Conservation (phyloP, 2,329 filamentous ascomycete species). For the Hymenoscyphus occultus region DNA sequence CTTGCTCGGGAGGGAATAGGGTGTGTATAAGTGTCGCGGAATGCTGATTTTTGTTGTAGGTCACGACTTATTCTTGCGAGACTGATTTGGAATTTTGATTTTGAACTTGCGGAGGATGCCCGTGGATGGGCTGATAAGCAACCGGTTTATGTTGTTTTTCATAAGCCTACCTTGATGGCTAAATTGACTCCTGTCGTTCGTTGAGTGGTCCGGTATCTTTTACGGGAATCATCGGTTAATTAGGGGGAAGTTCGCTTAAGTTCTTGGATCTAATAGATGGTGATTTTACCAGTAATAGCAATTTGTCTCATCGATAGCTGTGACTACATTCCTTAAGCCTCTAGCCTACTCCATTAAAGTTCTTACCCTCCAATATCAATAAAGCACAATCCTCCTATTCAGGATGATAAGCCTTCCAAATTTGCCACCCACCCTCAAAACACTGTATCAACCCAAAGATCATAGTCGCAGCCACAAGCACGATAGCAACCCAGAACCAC, state of each 20-base stretch:
- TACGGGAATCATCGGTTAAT: background rate
- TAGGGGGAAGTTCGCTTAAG: background rate
- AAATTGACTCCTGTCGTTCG: slow-evolving; percentile 4
- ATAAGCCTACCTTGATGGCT: slow-evolving; percentile 7
- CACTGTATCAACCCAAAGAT: slow-evolving; percentile 41
- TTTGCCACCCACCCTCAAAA: slow-evolving; percentile 42
- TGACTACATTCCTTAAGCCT: too few species aligned
- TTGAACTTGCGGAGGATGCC: slow-evolving; percentile 8
- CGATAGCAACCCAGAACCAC: too few species aligned
- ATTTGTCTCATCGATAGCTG: background rate
- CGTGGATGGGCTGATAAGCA: slow-evolving; percentile 1
- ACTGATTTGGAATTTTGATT: slow-evolving; percentile 29
- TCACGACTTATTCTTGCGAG: slow-evolving; percentile 21
- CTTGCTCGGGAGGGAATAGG: background rate
- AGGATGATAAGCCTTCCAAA: slow-evolving; percentile 27
- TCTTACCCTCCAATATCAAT: background rate
- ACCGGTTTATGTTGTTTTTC: slow-evolving; percentile 1
- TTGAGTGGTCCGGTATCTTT: background rate
- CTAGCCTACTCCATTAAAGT: too few species aligned
- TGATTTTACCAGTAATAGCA: background rate
- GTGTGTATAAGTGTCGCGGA: background rate
- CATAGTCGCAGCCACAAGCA: slow-evolving; percentile 13
- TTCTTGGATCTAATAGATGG: background rate
- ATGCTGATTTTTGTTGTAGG: background rate
- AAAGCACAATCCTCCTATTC: background rate